These are phyloP conservation scores for Cryptococcus floricola DNA, from an alignment of 1,284 basidiomycete species.

Conservation along the genomic window DNA sequence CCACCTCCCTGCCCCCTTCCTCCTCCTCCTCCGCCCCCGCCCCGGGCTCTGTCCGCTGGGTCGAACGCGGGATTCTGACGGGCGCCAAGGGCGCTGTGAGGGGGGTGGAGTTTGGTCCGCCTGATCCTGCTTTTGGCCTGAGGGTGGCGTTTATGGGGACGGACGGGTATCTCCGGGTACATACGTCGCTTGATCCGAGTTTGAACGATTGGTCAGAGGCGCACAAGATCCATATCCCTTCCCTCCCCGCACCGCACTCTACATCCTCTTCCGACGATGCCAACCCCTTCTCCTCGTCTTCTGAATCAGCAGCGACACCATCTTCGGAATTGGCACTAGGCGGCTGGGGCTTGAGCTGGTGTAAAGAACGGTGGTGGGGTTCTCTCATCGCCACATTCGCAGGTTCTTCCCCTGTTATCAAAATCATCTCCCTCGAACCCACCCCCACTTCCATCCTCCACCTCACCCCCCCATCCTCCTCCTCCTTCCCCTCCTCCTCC, in stretches of 20 bases:
- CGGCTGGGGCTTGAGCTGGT: conserved; percentile 90
- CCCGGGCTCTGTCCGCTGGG: conserved; percentile 54
- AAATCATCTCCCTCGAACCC: conserved; percentile 58
- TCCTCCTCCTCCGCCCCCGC: background rate
- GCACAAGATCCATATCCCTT: conserved; percentile 71
- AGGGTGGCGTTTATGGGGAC: conserved; percentile 81
- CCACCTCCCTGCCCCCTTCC: conserved; percentile 1
- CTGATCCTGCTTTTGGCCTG: conserved; percentile 68
- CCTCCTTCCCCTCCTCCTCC: conserved; percentile 43
- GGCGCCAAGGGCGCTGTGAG: conserved; percentile 82
- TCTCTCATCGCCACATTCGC: conserved; percentile 72
- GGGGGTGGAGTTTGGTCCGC: conserved; percentile 75
- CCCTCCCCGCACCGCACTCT: conserved; percentile 37
- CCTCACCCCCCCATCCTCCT: conserved; percentile 34
- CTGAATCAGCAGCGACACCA: background rate
- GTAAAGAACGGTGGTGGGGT: conserved; percentile 89
- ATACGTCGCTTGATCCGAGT: conserved; percentile 82
- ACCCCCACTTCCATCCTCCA: conserved; percentile 42
- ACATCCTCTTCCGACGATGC: conserved; percentile 23
- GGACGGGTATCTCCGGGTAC: conserved; percentile 78
- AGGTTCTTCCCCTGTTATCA: conserved; percentile 67
- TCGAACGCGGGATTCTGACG: conserved; percentile 67
- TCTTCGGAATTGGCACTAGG: conserved; percentile 60
- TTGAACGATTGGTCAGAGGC: conserved; percentile 72
- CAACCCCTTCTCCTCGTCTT: background rate